Conservation (phyloP, 2,329 filamentous ascomycete genomes). For the Ophiosphaerella herpotricha region DNA sequence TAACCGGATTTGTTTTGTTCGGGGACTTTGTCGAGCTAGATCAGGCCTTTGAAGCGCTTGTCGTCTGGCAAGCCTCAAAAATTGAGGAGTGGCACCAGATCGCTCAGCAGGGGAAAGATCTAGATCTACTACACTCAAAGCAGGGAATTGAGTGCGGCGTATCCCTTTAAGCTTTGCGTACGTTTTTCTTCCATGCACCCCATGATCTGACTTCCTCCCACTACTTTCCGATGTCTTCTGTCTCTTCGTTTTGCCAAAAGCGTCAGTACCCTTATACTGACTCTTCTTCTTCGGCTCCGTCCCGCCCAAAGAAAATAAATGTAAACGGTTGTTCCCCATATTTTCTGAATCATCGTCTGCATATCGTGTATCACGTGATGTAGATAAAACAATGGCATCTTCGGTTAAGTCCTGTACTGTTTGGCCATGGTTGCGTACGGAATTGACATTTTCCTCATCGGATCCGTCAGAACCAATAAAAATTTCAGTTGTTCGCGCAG, state of each 20-base stretch:
- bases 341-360: conserved; percentile 37
- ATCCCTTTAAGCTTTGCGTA: conserved; percentile 13
- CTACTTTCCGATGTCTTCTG: conserved; percentile 7
- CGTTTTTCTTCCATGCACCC: conserved; percentile 5
- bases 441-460: conserved; percentile 21
- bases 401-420: conserved; percentile 25
- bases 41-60: conserved; percentile 54
- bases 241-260: conserved; percentile 32
- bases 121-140: conserved; percentile 59
- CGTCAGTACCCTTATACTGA: conserved; percentile 46
- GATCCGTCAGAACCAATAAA: conserved; percentile 46
- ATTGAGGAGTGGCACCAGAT: conserved; percentile 52
- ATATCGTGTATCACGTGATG: conserved; percentile 31
- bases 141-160: conserved; percentile 23
- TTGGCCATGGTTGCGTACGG: conserved; percentile 4
- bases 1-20: conserved; percentile 57
- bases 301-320: conserved; percentile 35
- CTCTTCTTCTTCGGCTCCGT: conserved; percentile 32
- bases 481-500: conserved; percentile 18
- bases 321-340: conserved; percentile 54
- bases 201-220: conserved; percentile 2
- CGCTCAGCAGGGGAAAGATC: conserved; percentile 37
- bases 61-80: conserved; percentile 61
- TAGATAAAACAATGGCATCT: conserved; percentile 26
- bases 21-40: conserved; percentile 57